Percentiles rank a stretch among this genome's conserved stretches.
Conservation (phyloP, 164 flowering plant species). For the Macadamia integrifolia region DNA sequence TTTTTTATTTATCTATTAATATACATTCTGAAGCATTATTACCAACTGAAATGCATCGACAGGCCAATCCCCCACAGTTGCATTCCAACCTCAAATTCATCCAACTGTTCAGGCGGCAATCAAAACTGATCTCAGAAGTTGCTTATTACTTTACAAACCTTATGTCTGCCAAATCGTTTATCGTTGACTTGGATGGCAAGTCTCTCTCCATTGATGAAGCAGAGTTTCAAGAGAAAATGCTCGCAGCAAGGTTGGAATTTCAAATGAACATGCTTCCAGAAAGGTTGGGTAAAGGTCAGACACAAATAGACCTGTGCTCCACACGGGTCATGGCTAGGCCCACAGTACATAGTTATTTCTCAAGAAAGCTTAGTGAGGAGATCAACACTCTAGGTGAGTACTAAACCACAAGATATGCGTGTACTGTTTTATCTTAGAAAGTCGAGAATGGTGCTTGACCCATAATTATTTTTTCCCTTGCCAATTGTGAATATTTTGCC, state of each 20-base stretch:
- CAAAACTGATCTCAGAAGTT: conserved; percentile 39
- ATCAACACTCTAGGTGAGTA: conserved; percentile 22
- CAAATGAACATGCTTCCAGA: conserved; percentile 42
- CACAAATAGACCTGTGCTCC: conserved; percentile 3
- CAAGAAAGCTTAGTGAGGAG: conserved; percentile 4
- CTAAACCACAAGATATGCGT: not conserved
- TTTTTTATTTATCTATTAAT: not conserved
- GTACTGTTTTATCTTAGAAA: too few relatives aligned
- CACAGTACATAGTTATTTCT: conserved; percentile 13
- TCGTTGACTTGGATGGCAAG: conserved; percentile 33
- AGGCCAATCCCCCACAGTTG: conserved; percentile 59
- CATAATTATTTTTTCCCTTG: too few relatives aligned
- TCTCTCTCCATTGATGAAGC: conserved; percentile 45
- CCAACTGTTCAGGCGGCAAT: conserved; percentile 41
- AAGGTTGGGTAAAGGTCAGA: conserved; percentile 9
- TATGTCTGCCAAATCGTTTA: conserved; percentile 42
- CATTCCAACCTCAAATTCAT: conserved; percentile 48
- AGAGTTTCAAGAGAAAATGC: conserved; percentile 43
- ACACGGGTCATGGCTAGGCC: conserved; percentile 2
- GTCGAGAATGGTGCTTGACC: too few relatives aligned
- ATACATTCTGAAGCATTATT: too few relatives aligned
- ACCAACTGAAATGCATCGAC: conserved; percentile 1
- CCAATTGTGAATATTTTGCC: too few relatives aligned
- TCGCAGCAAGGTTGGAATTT: conserved; percentile 33
- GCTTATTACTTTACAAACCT: conserved; percentile 50